Evolutionary conservation across 2,329 filamentous ascomycete species (phyloP), one percentile per base, ranked within the genome.

Genomic region (Colletotrichum cereale): DNA sequence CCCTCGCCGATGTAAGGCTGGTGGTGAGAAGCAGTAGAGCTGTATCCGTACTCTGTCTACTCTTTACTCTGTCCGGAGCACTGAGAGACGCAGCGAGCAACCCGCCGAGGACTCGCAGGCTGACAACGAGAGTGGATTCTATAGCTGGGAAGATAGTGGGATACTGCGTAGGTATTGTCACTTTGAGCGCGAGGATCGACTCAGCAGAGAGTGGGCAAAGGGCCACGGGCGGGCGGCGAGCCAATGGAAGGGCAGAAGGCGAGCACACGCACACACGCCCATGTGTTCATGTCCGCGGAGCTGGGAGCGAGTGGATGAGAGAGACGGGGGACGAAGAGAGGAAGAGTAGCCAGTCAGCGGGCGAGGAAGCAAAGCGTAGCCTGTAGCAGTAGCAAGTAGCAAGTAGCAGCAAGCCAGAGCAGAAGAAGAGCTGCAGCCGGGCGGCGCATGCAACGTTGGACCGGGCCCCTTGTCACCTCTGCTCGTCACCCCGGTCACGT

Each of bases 391-490:
- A 40, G 38, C 44, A 11, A 14, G 6, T 3, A 31, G 24, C 44
- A 29, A 26, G 29, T 10, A 29, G 10, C 38, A 11, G 24, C n/a
- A n/a, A n/a, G n/a, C n/a, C n/a, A 50, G 11, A 40, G 34, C 50
- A 36, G 29, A 36, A 52, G 24, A 60, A 50, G 55, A 66, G 67
- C 68, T 67, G 57, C 68, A 50, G 63, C 56, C 16, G 10, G 8
- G 31, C 42, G 62, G 56, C 67, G 67, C 68, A 71, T 63, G 68
- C 68, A 67, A 71, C 68, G 68, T 71, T 67, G 64, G 64, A 71
- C 68, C 52, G 52, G 68, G 64, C 18, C 40, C 57, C 67, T n/a
- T 62, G 60, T 52, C 44, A 34, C 40, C 40, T 47, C 53, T 53
- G 61, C 52, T 34, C 50, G 53, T 26, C 38, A 18, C 47, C 60